Evolutionary conservation across 2,329 filamentous ascomycete genomes (phyloP), one percentile per base, ranked within the genome.

Genomic region (Lojkania enalia): DNA sequence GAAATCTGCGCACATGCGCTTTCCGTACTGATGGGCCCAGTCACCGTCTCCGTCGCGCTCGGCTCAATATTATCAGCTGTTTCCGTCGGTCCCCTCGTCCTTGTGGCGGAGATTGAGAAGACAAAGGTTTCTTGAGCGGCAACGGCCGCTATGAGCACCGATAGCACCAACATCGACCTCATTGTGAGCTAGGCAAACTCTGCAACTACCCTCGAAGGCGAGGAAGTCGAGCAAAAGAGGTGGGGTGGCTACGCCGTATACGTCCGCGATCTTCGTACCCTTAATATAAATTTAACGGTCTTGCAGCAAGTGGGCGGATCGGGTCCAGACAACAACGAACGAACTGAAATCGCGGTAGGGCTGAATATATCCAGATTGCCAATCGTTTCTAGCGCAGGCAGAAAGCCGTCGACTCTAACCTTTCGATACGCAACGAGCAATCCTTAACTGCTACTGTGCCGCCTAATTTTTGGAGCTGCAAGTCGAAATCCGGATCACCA

Each of bases 11-110:
- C 54, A 50, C 66, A 70, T 33, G 65, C 64, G 19, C 48, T 42
- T 7, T 39, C 55, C 14, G 66, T 66, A 19, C 58, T 47, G 18
- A 67, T 58, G 0, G 66, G 65, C 5, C 62, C 64, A 1, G 59
- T 57, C 5, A 55, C 39, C n/a, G 55, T 54, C 33, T 54, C 52
- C 21, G 61, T 65, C 5, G 48, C 49, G n/a, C 55, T 56, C 20
- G 66, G 63, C 25, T 64, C 54, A 3, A 61, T 44, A 41, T 64
- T 47, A 23, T 42, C 52, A 7, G 55, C 49, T 2, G 60, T 58
- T 5, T 56, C 48, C 30, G 49, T 48, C 18, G 35, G 35, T n/a
- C 15, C 9, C 16, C 7, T 20, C 9, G 39, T 39, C n/a, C 19
- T 5, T 11, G 44, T 42, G 35, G 41, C 31, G 25, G 49, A 53